phyloP scores from a whole-genome alignment of 495 filamentous ascomycete species.

The Sporormia fimetaria region DNA sequence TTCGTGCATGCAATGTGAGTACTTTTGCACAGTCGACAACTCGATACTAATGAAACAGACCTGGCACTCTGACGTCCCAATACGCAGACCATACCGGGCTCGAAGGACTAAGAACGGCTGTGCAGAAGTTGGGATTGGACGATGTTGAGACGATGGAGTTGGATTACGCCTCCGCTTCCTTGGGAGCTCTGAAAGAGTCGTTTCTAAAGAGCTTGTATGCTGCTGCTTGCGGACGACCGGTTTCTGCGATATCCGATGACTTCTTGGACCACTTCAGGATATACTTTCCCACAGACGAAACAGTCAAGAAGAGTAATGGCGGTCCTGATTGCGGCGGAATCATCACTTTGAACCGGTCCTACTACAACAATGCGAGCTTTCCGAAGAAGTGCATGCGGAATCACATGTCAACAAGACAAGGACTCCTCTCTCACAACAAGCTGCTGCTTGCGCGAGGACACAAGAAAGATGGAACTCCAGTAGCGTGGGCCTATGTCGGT shows the following conservation, averaged over 20 bases:
- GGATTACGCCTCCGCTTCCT: slow-evolving; percentile 54
- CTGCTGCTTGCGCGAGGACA: slow-evolving; percentile 55
- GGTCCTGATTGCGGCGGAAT: slow-evolving; percentile 55
- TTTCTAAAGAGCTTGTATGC: slow-evolving; percentile 63
- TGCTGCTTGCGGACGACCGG: slow-evolving; percentile 51
- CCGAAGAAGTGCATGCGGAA: slow-evolving; percentile 62
- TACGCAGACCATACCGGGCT: slow-evolving; percentile 54
- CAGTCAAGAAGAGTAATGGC: slow-evolving; percentile 52
- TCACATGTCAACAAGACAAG: slow-evolving; percentile 52
- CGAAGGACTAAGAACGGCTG: slow-evolving; percentile 52
- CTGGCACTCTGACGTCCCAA: slow-evolving; percentile 39
- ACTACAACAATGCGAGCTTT: slow-evolving; percentile 55
- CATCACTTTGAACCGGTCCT: slow-evolving; percentile 60
- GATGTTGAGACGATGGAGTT: slow-evolving; percentile 21
- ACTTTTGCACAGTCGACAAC: not conserved
- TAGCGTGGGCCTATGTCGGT: slow-evolving; percentile 76
- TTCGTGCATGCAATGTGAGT: slow-evolving; percentile 65
- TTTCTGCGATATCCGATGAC: slow-evolving; percentile 18
- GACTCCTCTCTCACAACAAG: slow-evolving; percentile 85
- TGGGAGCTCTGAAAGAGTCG: slow-evolving; percentile 59
- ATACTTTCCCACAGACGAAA: slow-evolving; percentile 72
- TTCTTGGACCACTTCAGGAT: slow-evolving; percentile 51
- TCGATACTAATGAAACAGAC: slow-evolving; percentile 5
- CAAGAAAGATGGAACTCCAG: slow-evolving; percentile 7
- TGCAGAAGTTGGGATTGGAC: slow-evolving; percentile 45